Evolutionary conservation across 257 asterid genomes (phyloP), one percentile per base, ranked within the genome.

Genomic region (Prunella vulgaris): DNA sequence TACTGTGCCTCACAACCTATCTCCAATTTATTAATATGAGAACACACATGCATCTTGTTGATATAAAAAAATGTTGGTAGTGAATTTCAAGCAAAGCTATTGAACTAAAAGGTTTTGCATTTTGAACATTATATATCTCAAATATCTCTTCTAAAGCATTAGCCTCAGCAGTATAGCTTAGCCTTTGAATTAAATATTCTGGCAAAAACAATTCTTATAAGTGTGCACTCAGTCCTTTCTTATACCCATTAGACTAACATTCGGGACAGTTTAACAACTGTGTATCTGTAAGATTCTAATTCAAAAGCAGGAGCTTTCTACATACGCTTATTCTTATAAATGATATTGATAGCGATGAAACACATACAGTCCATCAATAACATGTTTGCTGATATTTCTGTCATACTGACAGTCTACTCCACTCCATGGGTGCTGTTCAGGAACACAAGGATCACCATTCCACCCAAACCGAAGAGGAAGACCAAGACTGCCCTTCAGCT

Each of bases 371-470:
- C 99, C 99, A 66, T 94, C 99, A 74, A 91, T 91, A 70, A 89
- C 96, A 80, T 95, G 85, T 84, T 83, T 87, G 69, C 84, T 79
- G 80, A 83, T 75, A 74, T 38, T 73, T 70, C 74, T 84, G 82
- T 94, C 84, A 54, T 87, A 87, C 71, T 69, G 97, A 74, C 98
- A 92, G 76, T 94, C 92, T 68, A 95, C 84, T 75, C 99, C 99
- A 76, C 83, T 92, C 99, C 97, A 94, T 25, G 99, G 97, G 81
- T 94, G 99, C 74, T 86, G 89, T 76, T 91, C 96, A 60, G 99
- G 99, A 70, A 86, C 96, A 77, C 99, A 94, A 32, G 98, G 98
- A 81, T 94, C 98, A 27, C 98, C 99, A 42, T 94, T 94, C 99
- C 99, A 94, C 76, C 99, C 98, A 35, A 94, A 81, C 44, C 97